Percentiles rank a stretch among this genome's conserved stretches.
Conservation (phyloP, 345 rosid species). For the Stellera chamaejasme region DNA sequence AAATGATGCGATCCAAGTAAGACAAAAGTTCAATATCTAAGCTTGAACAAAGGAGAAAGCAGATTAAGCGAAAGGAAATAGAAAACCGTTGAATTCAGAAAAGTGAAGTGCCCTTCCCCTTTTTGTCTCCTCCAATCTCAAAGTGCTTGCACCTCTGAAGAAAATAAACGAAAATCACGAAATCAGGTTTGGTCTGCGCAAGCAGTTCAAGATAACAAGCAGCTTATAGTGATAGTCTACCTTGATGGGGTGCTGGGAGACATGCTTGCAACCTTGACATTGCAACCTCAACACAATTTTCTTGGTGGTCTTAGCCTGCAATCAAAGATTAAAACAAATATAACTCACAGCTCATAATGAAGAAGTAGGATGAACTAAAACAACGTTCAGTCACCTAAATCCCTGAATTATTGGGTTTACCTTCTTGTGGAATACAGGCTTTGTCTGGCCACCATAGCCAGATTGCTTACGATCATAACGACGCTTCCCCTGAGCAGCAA, state of each 20-base stretch:
- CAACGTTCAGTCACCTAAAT: not conserved
- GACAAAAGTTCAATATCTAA: too few relatives aligned
- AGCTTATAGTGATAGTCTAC: slow-evolving; percentile 13
- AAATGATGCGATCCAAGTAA: too few relatives aligned
- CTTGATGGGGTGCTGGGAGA: slow-evolving; percentile 79
- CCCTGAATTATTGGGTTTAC: slow-evolving; percentile 17
- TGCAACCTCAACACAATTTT: slow-evolving; percentile 87
- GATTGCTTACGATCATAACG: slow-evolving; percentile 87
- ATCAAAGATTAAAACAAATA: not conserved
- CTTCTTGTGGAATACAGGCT: slow-evolving; percentile 91
- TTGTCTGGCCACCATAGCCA: slow-evolving; percentile 90
- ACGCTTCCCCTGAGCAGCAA: slow-evolving; percentile 79
- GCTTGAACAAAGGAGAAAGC: too few relatives aligned
- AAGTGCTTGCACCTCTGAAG: slow-evolving; percentile 76
- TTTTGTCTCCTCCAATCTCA: slow-evolving; percentile 78
- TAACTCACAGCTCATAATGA: not conserved
- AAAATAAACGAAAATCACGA: not conserved
- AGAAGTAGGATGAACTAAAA: not conserved
- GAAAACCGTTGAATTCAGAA: slow-evolving; percentile 23
- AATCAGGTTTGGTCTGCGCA: not conserved
- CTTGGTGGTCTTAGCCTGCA: slow-evolving; percentile 83
- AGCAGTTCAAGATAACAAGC: too few relatives aligned
- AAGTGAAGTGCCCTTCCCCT: slow-evolving; percentile 70
- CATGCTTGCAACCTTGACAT: slow-evolving; percentile 83
- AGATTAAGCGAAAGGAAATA: not conserved